Base-by-base conservation (phyloP, 1,284 basidiomycete genomes). In the Anthracocystis panici-leucophaei region DNA sequence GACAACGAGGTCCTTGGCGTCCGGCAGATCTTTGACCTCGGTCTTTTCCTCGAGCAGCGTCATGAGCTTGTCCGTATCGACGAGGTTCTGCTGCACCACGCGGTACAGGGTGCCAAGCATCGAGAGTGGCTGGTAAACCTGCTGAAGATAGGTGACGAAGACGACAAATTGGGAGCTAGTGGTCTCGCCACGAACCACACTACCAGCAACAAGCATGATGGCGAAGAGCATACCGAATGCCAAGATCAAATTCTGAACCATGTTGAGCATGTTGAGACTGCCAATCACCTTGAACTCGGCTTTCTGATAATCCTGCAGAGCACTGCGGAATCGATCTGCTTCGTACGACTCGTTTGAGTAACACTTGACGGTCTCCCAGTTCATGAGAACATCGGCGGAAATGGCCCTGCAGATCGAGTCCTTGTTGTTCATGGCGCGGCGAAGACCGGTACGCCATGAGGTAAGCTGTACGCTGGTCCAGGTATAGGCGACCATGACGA, bases 271-370 rank as follows among this genome's bases (percentile, higher is more conserved):
- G 77, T 79, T 78, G 78, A 75, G 66, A 46, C 72, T 81, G 65
- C 77, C 73, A 49, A 63, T 73, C 38, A 93, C 92, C 80, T 88
- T 89, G 84, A 90, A 91, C 81, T 93, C 92, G 54, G 92, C 86
- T 23, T 86, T 83, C 81, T 94, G 93, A 80, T 94, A 94, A 67
- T 91, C 88, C n/a, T 88, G 86, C 74, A 94, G 89, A 2, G 93
- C 92, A 21, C 90, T 88, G 12, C 88, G 85, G 82, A 94, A 94
- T 31, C 93, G 89, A 52, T 88, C 88, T 20, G 89, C 90, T 83
- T 95, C 93, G 81, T 93, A 91, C 35, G 89, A 88, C 85, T 95
- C 93, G 29, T 92, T 92, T 33, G 90, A 90, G 84, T 93, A 94
- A 86, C 92, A 93, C 84, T 93, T 93, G 67, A 85, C 82, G 18